Conservation (phyloP, 768 basidiomycete species). For the Termitomyces sp. region DNA sequence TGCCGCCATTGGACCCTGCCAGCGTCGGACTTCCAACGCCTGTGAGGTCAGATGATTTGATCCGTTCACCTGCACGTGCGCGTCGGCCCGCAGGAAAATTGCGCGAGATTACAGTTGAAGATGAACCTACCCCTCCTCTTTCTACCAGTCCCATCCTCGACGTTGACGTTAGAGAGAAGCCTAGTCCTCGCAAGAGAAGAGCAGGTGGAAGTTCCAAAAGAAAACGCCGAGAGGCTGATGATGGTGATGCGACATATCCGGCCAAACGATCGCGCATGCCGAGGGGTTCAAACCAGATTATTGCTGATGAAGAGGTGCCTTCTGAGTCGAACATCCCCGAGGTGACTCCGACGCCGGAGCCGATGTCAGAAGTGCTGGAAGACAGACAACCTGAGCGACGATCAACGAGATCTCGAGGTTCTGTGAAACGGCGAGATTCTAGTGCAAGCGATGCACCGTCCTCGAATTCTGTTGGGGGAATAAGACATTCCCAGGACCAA, state of each 20-base stretch:
- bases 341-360: constrained; percentile 21
- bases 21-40: constrained; percentile 50
- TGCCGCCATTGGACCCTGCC: constrained; percentile 57
- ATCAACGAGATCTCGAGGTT: constrained; percentile 40
- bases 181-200: constrained; percentile 48
- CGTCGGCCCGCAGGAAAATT: constrained; percentile 44
- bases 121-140: constrained; percentile 21
- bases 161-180: constrained; percentile 32
- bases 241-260: constrained; percentile 65
- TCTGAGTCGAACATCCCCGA: constrained; percentile 19
- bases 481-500: constrained; percentile 3
- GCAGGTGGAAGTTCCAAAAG: constrained; percentile 43
- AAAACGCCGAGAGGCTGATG: constrained; percentile 54
- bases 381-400: constrained; percentile 36
- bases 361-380: constrained; percentile 27
- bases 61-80: constrained; percentile 30
- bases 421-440: constrained; percentile 39
- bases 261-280: constrained; percentile 58
- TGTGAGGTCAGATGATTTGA: constrained; percentile 36
- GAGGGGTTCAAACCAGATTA: constrained; percentile 28
- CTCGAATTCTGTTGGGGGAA: constrained; percentile 17
- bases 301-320: constrained; percentile 37
- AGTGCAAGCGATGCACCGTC: constrained; percentile 46
- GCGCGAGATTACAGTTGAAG: constrained; percentile 42
- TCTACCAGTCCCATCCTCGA: constrained; percentile 28